Evolutionary conservation across 73 alveolate species (phyloP).

Genomic region (Tetrahymena malaccensis): DNA sequence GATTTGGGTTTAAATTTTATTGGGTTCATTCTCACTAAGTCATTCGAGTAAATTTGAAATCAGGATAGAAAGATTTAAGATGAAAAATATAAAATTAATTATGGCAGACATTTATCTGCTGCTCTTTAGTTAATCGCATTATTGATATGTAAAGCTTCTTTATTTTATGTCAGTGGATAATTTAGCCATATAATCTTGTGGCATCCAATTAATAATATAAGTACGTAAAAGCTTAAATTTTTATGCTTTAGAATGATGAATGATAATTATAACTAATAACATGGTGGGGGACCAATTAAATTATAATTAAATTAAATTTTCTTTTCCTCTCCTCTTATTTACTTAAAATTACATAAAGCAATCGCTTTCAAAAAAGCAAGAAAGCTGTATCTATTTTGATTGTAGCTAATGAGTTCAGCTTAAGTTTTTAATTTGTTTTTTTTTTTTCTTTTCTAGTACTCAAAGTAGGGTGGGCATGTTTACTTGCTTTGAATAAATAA

Average conservation of each 20-base stretch:
- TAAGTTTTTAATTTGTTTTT: not conserved
- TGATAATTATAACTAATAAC: not conserved
- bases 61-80: not conserved
- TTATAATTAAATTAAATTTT: not conserved
- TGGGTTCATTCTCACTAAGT: not conserved
- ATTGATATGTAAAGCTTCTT: not conserved
- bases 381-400: not conserved
- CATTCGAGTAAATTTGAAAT: not conserved
- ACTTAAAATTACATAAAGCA: not conserved
- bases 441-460: not conserved
- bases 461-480: not conserved
- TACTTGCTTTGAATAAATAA: not conserved
- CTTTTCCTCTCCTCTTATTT: not conserved
- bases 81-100: too few species aligned
- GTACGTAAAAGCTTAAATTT: not conserved
- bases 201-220: not conserved
- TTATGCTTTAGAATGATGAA: not conserved
- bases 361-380: not conserved
- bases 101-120: not conserved
- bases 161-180: not conserved
- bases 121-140: not conserved
- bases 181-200: not conserved
- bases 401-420: not conserved
- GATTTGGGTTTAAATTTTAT: not conserved
- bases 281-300: not conserved